A percentile compares a stretch with the other conserved stretches of the same genome.
Conservation (phyloP, 2,329 filamentous ascomycete genomes). For the Aspergillus chevalieri region DNA sequence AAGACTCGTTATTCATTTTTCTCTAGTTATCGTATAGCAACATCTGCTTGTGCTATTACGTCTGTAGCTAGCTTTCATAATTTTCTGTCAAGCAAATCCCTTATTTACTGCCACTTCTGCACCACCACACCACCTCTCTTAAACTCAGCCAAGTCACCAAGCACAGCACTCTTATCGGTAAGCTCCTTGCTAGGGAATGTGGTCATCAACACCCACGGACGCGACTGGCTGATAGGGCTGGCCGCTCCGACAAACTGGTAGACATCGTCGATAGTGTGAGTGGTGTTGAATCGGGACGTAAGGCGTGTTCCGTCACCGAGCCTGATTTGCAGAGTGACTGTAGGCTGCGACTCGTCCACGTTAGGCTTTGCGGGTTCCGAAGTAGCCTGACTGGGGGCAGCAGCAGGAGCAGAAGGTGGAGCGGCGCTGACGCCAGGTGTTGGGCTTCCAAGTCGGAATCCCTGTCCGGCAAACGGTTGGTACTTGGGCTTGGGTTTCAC, state of each 20-base stretch:
- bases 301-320: slow-evolving; percentile 58
- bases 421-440: slow-evolving; percentile 48
- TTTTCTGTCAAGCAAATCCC: background rate
- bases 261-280: slow-evolving; percentile 59
- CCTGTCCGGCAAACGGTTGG: slow-evolving; percentile 55
- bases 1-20: background rate
- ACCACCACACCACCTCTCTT: slow-evolving; percentile 47
- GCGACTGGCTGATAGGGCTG: slow-evolving; percentile 43
- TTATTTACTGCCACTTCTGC: slow-evolving; percentile 41
- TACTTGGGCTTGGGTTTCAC: slow-evolving; percentile 58
- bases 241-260: slow-evolving; percentile 56
- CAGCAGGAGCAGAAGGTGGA: slow-evolving; percentile 24
- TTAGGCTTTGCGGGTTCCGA: slow-evolving; percentile 35
- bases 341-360: slow-evolving; percentile 54
- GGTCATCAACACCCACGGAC: slow-evolving; percentile 57
- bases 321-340: slow-evolving; percentile 55
- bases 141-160: slow-evolving; percentile 45
- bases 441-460: slow-evolving; percentile 58
- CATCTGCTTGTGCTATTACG: background rate
- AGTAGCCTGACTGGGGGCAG: slow-evolving; percentile 14
- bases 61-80: background rate
- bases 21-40: slow-evolving; percentile 3
- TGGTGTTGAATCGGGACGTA: slow-evolving; percentile 58
- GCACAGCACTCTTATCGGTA: slow-evolving; percentile 45
- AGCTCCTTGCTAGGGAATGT: slow-evolving; percentile 61